phyloP scores from a whole-genome alignment of 345 rosid species.

The Pugionium dolabratum region DNA sequence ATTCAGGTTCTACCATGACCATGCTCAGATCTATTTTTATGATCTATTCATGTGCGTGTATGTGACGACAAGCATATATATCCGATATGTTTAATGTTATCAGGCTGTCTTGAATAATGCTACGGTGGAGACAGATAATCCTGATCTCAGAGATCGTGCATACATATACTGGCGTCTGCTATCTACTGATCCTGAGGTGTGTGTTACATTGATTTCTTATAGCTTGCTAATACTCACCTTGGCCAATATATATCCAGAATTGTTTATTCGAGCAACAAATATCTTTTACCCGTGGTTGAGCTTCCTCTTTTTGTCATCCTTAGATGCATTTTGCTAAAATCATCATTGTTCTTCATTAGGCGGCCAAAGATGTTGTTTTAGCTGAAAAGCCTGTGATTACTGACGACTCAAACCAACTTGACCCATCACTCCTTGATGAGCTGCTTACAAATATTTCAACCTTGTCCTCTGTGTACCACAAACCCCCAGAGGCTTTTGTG shows the following conservation, averaged over 20 bases:
- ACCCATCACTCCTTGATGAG: conserved; percentile 92
- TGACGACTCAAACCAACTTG: conserved; percentile 96
- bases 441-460: conserved; percentile 98
- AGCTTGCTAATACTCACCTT: conserved; percentile 16
- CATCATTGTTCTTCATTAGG: conserved; percentile 51
- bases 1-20: conserved; percentile 69
- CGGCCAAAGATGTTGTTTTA: conserved; percentile 97
- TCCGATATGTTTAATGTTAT: conserved; percentile 20
- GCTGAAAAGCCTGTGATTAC: conserved; percentile 99
- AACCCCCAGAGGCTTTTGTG: conserved; percentile 93
- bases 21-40: conserved; percentile 14
- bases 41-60: conserved; percentile 8
- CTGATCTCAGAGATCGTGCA: conserved; percentile 97
- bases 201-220: conserved; percentile 16
- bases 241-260: conserved; percentile 10
- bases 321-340: conserved; percentile 17
- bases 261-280: conserved; percentile 5
- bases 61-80: conserved; percentile 20
- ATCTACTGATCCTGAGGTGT: conserved; percentile 99
- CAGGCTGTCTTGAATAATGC: conserved; percentile 99
- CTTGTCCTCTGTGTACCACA: conserved; percentile 96
- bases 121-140: conserved; percentile 98
- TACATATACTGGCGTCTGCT: conserved; percentile 98
- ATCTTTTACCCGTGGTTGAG: neutral
- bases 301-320: conserved; percentile 24